A percentile compares a stretch with the other conserved stretches of the same genome.
Evolutionary conservation across 2,329 filamentous ascomycete genomes (phyloP).

Genomic region (Xylaria sp.): DNA sequence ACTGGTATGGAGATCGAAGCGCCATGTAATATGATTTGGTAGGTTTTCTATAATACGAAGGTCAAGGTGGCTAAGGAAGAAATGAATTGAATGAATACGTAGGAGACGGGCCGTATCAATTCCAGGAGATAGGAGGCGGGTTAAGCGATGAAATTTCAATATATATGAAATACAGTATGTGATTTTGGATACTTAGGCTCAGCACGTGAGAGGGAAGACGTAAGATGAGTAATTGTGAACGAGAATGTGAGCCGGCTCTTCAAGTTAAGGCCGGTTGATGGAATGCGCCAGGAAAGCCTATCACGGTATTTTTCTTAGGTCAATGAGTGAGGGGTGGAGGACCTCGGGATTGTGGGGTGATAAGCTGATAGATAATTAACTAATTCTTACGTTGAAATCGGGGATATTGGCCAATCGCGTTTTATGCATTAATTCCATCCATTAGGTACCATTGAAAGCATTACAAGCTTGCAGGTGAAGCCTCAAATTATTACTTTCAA

Average conservation of each 20-base stretch:
- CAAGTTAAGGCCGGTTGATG: conserved; percentile 19
- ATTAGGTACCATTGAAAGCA: no score
- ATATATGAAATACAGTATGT: neutral
- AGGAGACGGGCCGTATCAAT: neutral
- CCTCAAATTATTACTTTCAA: neutral
- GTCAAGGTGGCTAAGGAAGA: neutral
- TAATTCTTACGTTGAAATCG: neutral
- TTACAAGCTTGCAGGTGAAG: no score
- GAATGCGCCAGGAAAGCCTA: conserved; percentile 5
- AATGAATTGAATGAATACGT: conserved; percentile 2
- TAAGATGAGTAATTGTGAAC: conserved; percentile 14
- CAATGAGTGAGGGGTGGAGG: conserved; percentile 18
- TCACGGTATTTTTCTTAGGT: conserved; percentile 15
- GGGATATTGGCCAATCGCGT: neutral
- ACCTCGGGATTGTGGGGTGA: conserved; percentile 36
- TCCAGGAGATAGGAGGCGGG: neutral
- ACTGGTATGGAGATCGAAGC: neutral
- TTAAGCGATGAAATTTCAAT: neutral
- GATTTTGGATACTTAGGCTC: neutral
- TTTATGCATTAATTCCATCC: no score
- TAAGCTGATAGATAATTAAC: conserved; percentile 25
- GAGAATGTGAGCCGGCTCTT: conserved; percentile 11
- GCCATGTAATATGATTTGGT: conserved; percentile 13
- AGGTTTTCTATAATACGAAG: conserved; percentile 3
- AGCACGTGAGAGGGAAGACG: neutral